Conservation (phyloP, 2,329 filamentous ascomycete species). For the Beauveria asiatica region DNA sequence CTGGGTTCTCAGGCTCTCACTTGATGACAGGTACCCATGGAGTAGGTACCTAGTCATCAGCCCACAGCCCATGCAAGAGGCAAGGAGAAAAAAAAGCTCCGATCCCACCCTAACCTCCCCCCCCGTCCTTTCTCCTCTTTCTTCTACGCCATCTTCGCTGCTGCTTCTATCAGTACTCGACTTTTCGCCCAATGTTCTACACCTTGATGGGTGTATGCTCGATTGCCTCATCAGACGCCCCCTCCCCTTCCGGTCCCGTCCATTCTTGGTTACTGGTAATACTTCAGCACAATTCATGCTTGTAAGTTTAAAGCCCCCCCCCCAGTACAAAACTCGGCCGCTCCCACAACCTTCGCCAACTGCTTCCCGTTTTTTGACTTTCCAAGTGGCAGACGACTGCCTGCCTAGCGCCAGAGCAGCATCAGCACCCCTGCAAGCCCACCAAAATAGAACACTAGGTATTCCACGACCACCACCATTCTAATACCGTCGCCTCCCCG, state of each 20-base stretch:
- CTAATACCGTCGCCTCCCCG: constrained; percentile 8
- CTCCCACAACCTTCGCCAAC: neutral
- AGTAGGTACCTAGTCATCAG: too few species aligned
- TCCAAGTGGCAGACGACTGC: constrained; percentile 5
- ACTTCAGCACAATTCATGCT: too few species aligned
- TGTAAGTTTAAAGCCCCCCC: neutral
- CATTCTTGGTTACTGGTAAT: neutral
- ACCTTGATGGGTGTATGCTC: constrained; percentile 4
- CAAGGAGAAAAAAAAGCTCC: constrained; percentile 8
- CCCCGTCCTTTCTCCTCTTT: neutral
- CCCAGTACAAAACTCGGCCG: neutral
- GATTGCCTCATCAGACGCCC: constrained; percentile 1
- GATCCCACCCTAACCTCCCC: neutral
- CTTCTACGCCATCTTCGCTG: neutral
- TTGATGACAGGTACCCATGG: too few species aligned
- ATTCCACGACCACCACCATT: neutral
- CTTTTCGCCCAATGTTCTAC: neutral
- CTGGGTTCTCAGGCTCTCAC: neutral
- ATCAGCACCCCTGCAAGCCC: constrained; percentile 6
- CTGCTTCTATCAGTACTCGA: neutral
- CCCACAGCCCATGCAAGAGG: neutral
- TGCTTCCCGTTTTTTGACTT: constrained; percentile 4
- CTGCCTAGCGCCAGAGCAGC: neutral
- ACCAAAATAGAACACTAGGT: neutral
- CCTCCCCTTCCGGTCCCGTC: neutral